Evolutionary conservation across 257 asterid genomes (phyloP).

Genomic region (Capsicum pubescens): DNA sequence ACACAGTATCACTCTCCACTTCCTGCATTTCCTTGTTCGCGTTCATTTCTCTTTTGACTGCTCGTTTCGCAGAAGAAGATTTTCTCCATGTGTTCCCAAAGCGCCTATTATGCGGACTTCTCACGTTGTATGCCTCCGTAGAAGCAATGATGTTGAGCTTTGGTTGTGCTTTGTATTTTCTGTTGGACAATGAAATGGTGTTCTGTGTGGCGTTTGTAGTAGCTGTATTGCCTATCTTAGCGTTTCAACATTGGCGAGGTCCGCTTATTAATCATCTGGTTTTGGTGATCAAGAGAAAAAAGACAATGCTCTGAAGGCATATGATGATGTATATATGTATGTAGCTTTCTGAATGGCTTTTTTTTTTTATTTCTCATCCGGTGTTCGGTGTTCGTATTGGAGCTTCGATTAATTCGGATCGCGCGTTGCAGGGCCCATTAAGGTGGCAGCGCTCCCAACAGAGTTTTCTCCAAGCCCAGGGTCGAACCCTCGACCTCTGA

Average conservation of each 20-base stretch:
- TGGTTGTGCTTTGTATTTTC: conserved; percentile 40
- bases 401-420: no score
- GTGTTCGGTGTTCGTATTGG: no score
- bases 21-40: conserved; percentile 44
- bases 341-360: background rate
- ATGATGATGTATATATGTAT: background rate
- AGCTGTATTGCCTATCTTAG: conserved; percentile 3
- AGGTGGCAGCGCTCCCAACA: no score
- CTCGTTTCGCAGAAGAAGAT: conserved; percentile 46
- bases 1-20: conserved; percentile 46
- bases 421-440: no score
- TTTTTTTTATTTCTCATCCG: no score
- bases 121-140: conserved; percentile 40
- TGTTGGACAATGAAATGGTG: conserved; percentile 27
- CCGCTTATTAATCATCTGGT: background rate
- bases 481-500: no score
- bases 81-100: conserved; percentile 41
- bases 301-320: background rate
- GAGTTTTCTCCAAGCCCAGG: no score
- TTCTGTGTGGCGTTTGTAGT: background rate
- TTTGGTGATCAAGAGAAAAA: background rate
- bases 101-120: conserved; percentile 43
- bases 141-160: conserved; percentile 48
- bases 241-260: conserved; percentile 6
- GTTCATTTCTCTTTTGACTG: conserved; percentile 48